Evolutionary conservation across 176 grass and related monocot species (phyloP), one percentile per base, ranked within the genome.

Genomic region (Typha latifolia): DNA sequence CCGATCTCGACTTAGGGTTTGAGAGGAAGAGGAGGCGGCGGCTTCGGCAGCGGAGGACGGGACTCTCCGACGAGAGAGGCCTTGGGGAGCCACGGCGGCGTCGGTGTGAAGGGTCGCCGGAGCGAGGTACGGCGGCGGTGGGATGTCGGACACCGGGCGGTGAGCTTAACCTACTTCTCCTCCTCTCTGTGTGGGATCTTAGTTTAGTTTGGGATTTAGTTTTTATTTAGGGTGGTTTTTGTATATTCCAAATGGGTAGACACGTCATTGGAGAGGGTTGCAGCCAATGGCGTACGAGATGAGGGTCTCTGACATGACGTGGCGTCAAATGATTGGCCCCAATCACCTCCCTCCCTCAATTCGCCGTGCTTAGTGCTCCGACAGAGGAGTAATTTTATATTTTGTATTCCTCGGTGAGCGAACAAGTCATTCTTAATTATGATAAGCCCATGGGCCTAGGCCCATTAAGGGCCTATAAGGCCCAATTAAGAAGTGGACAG

Each of bases 71-170:
- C 84, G 84, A 72, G 88, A 78, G 71, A 91, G 77, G 31, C 59
- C 77, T 47, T 14, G 67, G 7, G 80, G 62, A 78, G 87, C 87
- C 87, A 90, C 88, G 63, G 70, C 83, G 88, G 74, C 83, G 12
- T 4, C 49, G 23, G 56, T 63, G 27, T 47, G 49, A 61, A 27
- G 61, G 67, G 61, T 51, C 59, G 32, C 61, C 48, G 22, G 48
- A 66, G 49, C 62, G 18, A 9, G 1, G 37, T 43, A 43, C 1
- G 0, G 37, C 37, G 37, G 37, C 1, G 37, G 37, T 10, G 37
- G 37, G 37, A 37, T 37, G 7, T 8, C 34, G 4, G 4, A 37
- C 4, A 37, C 34, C 34, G 34, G 34, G 5, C 4, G 34, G 62
- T 56, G 52, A 56, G 15, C 52, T 8, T 55, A 55, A 55, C 20